Evolutionary conservation across 2,329 filamentous ascomycete genomes (phyloP), one percentile per base, ranked within the genome.

Genomic region (Clonostachys rhizophaga): DNA sequence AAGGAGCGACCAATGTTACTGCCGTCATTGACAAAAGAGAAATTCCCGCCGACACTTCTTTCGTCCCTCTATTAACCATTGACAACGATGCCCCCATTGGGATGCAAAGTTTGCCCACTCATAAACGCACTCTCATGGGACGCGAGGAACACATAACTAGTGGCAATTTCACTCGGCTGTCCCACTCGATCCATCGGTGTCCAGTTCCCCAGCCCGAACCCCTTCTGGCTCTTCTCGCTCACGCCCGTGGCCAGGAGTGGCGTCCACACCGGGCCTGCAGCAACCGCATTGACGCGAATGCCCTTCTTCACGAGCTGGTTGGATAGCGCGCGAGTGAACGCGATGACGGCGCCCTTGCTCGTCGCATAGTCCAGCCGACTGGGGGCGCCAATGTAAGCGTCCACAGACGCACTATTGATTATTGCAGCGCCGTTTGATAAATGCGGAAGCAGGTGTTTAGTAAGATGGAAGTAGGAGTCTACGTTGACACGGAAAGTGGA

Each of bases 311-410:
- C 65, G 5, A 81, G 61, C 47, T 82, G 72, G 50, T 75, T 68
- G 0, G 76, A 69, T 36, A 83, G 60, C 6, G 75, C 66, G 13
- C 71, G 65, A 1, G 79, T 82, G 53, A 83, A 82, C 0, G 73
- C 72, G 4, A 72, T 68, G 48, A 83, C 79, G 24, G 78, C 78
- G 8, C 76, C 79, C 55, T 84, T 83, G 6, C 77, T 81, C 1
- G 76, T 63, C 3, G 74, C 66, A 53, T 82, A 83, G 56, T 83
- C 79, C 2, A 81, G 59, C 64, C 80, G 72, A 17, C 58, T 50
- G 0, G 60, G 51, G 4, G 74, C 76, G 2, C 79, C 78, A 47
- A 76, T 68, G 60, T 79, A 81, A 2, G 74, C 70, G n/a, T 75
- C 72, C 0, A 75, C 68, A 0, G 76, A 80, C 1, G 75, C 71